Evolutionary conservation across 768 basidiomycete species (phyloP), one percentile per base, ranked within the genome.

Genomic region (Panaeolus papilionaceus): DNA sequence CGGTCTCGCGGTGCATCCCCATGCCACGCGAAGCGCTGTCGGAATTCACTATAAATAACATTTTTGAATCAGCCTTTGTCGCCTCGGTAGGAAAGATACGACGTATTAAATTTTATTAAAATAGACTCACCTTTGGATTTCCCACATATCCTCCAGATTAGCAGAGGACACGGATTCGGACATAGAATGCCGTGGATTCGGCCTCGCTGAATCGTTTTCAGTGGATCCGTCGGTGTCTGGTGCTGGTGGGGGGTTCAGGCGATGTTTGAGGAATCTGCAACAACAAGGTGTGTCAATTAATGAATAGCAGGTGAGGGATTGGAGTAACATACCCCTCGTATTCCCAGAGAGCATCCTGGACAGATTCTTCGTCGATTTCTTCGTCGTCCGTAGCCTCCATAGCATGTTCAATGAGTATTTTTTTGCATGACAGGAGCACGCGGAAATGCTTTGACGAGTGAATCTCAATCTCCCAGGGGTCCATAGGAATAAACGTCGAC

Each of bases 381-480:
- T 77, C 73, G 47, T 79, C 78, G 71, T 76, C 73, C 38, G 75
- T 71, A 64, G 75, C 66, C 76, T 79, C 77, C 4, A 77, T 20
- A 6, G 78, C 81, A 45, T 83, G 78, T 68, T 82, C 78, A 23
- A 82, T 79, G 9, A 79, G 69, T 63, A 78, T 76, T 8, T 75
- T 74, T 65, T 71, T 78, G 71, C 70, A 88, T 62, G 76, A 80
- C 82, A 71, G 83, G 81, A 65, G 72, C 75, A 67, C 88, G 73
- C 47, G 88, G 84, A 68, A 79, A 75, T 90, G 84, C 76, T 87
- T 89, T 73, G 87, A 89, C 16, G 86, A 82, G 71, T 91, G 89
- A 82, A 89, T 86, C 77, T 92, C 90, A 37, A 93, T 79, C 73
- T 90, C 89, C 4, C 78, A 71, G 38, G 87, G 84, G 1, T 81